Base-by-base conservation (phyloP, 768 basidiomycete genomes). In the Leccinum longicurvipes region DNA sequence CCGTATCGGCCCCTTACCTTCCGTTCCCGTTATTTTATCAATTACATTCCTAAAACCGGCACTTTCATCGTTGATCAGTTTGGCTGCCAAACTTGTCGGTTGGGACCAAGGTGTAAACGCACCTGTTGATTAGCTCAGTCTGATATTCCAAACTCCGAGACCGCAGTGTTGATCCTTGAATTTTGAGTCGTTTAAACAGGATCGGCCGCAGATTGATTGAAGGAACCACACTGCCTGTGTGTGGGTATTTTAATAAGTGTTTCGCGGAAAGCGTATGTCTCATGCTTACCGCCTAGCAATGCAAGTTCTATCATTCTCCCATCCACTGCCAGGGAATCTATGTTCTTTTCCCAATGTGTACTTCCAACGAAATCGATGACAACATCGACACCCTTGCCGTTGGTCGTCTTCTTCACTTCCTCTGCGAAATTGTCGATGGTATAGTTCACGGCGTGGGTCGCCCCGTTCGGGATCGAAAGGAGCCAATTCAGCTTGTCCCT, bases 111-210 rank as follows among this genome's bases (percentile, higher is more conserved):
- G 41, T 39, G 17, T 51, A 3, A n/a, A 64, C 76, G 48, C 58
- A 85, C 87, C 77, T 78, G 42, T 72, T 67, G 53, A 91, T 79
- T 48, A 96, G 76, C 21, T 87, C 80, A 4, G 81, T 77, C 71
- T 97, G 93, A 70, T 96, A 97, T 59, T 79, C 75, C n/a, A 77
- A 64, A 24, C 82, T 80, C 45, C 91, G 83, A 28, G 87, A 83
- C 23, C 93, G 84, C 28, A 97, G 75, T 2, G 93, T 96, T 21
- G 91, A 91, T 21, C 94, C 93, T 71, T 93, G 86, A 50, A 98
- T 86, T 24, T 86, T 84, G 50, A 97, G 82, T 17, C 93, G 85
- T 74, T 95, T 98, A 71, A 77, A 85, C 55, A 96, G 74, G 52
- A 97, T 81, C 11, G 84, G 85, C 6, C 63, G 63, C 46, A 97